Base-by-base conservation (phyloP, 2,329 filamentous ascomycete genomes). In the Myriangium duriaei region DNA sequence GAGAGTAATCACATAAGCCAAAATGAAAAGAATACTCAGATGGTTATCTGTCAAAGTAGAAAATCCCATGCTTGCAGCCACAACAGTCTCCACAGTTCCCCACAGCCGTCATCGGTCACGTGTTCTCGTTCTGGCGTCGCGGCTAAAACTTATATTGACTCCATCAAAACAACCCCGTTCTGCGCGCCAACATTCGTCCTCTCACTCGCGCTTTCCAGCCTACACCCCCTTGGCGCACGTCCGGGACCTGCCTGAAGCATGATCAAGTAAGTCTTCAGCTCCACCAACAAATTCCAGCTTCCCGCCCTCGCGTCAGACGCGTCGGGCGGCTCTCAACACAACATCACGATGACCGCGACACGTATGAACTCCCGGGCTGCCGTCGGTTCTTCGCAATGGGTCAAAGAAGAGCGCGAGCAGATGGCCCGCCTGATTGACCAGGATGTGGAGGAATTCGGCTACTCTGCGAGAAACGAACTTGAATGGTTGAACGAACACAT, bases 401-500 rank as follows among this genome's bases (percentile, higher is more conserved):
- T 95, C 47, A 67, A 77, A 19, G 78, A 84, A 48, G 91, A 98
- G 66, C 75, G 87, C 50, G 72, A 79, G 30, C 81, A 87, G 52
- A 79, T 84, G 11, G 65, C 76, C 39, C 73, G 82, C 47, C 77
- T 95, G 45, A 72, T 81, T 11, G 71, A 80, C 32, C 74, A 85
- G 40, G 91, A 96, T 59, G 73, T 83, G 39, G 88, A 96, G 49
- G 92, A 98, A 62, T 92, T 96, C 54, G 76, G 82, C 30, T 96
- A 83, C 62, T 85, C 86, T 18, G 87, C 84, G 45, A 76, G 83
- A 42, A 93, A 96, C 61, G 91, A 98, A 59, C 67, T 96, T 53
- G 87, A 96, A 57, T 98, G 91, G 91, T 68, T 98, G 51, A 96
- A 98, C 54, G 91, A 96, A 63, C 91, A 98, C 59, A 95, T 98